Conservation (phyloP, 2,329 filamentous ascomycete genomes). For the Tolypocladium amazonense region DNA sequence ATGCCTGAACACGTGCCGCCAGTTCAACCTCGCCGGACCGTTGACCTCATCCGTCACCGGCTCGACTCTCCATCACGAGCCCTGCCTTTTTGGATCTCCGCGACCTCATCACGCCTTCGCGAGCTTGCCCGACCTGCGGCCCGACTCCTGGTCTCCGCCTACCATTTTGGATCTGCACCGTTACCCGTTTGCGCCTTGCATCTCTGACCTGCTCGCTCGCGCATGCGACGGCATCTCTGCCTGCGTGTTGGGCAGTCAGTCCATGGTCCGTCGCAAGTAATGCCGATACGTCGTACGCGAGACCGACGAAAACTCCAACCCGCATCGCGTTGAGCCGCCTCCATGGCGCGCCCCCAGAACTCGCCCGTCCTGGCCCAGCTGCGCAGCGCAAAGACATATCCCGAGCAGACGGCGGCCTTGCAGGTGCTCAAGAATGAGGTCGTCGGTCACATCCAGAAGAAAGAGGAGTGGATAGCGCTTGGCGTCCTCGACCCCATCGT, state of each 20-base stretch:
- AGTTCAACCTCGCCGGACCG: neutral
- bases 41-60: neutral
- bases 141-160: neutral
- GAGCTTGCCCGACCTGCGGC: neutral
- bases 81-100: neutral
- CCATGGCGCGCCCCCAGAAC: slow-evolving; percentile 44
- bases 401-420: slow-evolving; percentile 50
- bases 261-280: slow-evolving; percentile 2
- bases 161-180: neutral
- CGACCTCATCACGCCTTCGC: neutral
- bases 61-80: neutral
- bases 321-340: slow-evolving; percentile 5
- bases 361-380: slow-evolving; percentile 47
- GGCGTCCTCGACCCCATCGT: slow-evolving; percentile 55
- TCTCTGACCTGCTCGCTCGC: neutral
- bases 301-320: slow-evolving; percentile 3
- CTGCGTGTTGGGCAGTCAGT: neutral
- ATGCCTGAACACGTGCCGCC: neutral
- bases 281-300: slow-evolving; percentile 5
- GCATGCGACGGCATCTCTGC: slow-evolving; percentile 1
- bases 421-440: slow-evolving; percentile 78
- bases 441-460: slow-evolving; percentile 77
- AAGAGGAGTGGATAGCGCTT: slow-evolving; percentile 63
- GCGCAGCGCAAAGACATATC: slow-evolving; percentile 37
- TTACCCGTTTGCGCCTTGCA: neutral